Evolutionary conservation across 805 yeast species (phyloP).

Genomic region (Tanozyma kutaoensis): DNA sequence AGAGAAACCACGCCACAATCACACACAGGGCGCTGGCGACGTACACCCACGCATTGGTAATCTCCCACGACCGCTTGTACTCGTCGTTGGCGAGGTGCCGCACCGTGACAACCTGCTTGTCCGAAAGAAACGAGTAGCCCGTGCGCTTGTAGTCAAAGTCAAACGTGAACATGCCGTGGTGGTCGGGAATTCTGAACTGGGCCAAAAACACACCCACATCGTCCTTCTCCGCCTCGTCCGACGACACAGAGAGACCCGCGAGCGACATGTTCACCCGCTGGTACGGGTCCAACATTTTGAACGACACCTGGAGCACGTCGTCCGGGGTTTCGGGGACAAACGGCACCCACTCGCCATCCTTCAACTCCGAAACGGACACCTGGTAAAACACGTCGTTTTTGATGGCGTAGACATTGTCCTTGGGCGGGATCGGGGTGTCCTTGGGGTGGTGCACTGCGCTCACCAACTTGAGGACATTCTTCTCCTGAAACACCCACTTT

Average conservation of each 20-base stretch:
- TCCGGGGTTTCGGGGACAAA: slow-evolving; percentile 23
- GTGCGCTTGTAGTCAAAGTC: slow-evolving; percentile 63
- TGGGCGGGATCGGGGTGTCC: slow-evolving; percentile 24
- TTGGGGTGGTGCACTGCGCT: slow-evolving; percentile 42
- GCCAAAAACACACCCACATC: slow-evolving; percentile 36
- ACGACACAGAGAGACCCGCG: slow-evolving; percentile 21
- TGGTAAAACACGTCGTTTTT: slow-evolving; percentile 55
- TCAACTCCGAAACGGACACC: slow-evolving; percentile 32
- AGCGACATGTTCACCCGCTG: slow-evolving; percentile 58
- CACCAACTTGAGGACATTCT: slow-evolving; percentile 45
- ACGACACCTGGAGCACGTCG: slow-evolving; percentile 66
- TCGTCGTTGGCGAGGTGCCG: slow-evolving; percentile 95
- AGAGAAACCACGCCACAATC: slow-evolving; percentile 61
- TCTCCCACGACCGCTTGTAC: slow-evolving; percentile 85
- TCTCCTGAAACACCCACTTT: slow-evolving; percentile 65
- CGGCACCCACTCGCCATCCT: slow-evolving; percentile 55
- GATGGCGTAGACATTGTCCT: slow-evolving; percentile 45
- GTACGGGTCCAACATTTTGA: slow-evolving; percentile 90
- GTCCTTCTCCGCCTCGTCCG: slow-evolving; percentile 21
- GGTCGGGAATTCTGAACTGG: slow-evolving; percentile 75
- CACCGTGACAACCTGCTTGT: slow-evolving; percentile 61
- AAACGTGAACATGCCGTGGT: slow-evolving; percentile 92
- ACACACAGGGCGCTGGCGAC: slow-evolving; percentile 60
- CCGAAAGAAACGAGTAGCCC: slow-evolving; percentile 59
- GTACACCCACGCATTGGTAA: slow-evolving; percentile 89